phyloP scores from a whole-genome alignment of 1,284 basidiomycete genomes.

The Rugiboletus extremiorientalis region DNA sequence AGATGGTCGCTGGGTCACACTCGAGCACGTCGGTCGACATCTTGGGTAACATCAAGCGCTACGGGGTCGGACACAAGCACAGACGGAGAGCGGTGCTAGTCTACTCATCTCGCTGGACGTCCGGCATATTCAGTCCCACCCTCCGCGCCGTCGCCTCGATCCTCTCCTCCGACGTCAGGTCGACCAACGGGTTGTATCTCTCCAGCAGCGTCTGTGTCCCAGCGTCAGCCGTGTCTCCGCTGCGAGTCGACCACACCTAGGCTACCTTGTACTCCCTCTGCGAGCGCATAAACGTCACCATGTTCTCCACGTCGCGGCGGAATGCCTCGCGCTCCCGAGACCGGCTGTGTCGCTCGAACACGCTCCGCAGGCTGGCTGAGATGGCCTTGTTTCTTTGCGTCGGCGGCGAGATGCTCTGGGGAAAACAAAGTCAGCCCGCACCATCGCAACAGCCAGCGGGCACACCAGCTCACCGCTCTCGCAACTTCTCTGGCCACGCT shows the following conservation, averaged over 20 bases:
- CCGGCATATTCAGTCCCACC: slow-evolving; percentile 80
- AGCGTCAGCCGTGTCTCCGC: slow-evolving; percentile 1
- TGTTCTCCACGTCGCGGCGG: slow-evolving; percentile 59
- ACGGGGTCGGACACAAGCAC: background rate
- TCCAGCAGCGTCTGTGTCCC: slow-evolving; percentile 62
- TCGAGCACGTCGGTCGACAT: slow-evolving; percentile 38
- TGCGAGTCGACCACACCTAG: background rate
- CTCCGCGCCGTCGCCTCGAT: slow-evolving; percentile 82
- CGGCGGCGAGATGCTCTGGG: slow-evolving; percentile 44
- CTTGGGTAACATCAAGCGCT: too few species aligned
- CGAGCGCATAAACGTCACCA: slow-evolving; percentile 69
- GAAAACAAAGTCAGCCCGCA: slow-evolving; percentile 7
- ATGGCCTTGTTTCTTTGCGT: slow-evolving; percentile 46
- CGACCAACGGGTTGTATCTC: slow-evolving; percentile 83
- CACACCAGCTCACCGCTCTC: slow-evolving; percentile 37
- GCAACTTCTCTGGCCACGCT: slow-evolving; percentile 44
- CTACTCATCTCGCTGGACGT: slow-evolving; percentile 17
- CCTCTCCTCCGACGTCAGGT: slow-evolving; percentile 76
- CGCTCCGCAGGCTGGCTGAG: slow-evolving; percentile 52
- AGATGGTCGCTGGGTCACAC: slow-evolving; percentile 57
- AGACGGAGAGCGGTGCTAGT: background rate
- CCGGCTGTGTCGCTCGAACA: slow-evolving; percentile 48
- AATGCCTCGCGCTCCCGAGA: slow-evolving; percentile 31
- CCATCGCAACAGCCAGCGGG: background rate
- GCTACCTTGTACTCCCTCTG: slow-evolving; percentile 57